Percentiles rank a stretch among this genome's conserved stretches.
Evolutionary conservation across 371 early-diverging fungal species (phyloP).

Genomic region (Mucor piriformis): DNA sequence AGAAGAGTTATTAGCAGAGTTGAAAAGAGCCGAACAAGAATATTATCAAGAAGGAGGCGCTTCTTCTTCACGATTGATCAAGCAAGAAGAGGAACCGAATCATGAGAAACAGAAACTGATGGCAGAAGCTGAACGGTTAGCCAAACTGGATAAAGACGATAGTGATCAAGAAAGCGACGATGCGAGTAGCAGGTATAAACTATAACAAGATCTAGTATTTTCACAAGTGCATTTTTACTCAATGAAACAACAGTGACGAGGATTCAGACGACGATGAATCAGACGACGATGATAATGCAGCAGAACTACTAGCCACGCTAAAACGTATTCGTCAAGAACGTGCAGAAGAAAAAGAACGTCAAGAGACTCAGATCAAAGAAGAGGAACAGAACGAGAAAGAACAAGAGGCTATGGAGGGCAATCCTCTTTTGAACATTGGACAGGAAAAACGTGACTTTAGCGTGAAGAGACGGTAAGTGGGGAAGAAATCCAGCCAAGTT

Average conservation of each 20-base stretch:
- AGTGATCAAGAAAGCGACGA: constrained; percentile 63
- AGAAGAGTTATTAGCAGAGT: constrained; percentile 67
- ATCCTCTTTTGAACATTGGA: constrained; percentile 76
- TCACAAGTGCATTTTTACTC: no score
- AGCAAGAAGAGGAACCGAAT: constrained; percentile 29
- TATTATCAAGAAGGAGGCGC: constrained; percentile 52
- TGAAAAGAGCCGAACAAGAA: constrained; percentile 70
- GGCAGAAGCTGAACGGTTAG: constrained; percentile 49
- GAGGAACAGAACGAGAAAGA: constrained; percentile 59
- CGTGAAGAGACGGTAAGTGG: constrained; percentile 78
- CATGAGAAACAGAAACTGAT: constrained; percentile 34
- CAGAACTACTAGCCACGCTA: constrained; percentile 85
- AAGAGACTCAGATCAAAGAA: constrained; percentile 65
- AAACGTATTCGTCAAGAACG: constrained; percentile 95
- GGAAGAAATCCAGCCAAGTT: not conserved
- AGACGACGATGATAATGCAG: constrained; percentile 93
- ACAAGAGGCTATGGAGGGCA: constrained; percentile 71
- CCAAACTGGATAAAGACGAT: constrained; percentile 67
- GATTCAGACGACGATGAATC: constrained; percentile 61
- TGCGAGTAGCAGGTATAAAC: constrained; percentile 26
- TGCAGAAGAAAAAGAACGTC: constrained; percentile 89
- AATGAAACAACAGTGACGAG: constrained; percentile 9
- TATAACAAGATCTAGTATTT: not conserved
- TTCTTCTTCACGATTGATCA: constrained; percentile 25
- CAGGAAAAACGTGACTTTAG: constrained; percentile 72